Conservation (phyloP, 208 protist species). For the Leishmania major region DNA sequence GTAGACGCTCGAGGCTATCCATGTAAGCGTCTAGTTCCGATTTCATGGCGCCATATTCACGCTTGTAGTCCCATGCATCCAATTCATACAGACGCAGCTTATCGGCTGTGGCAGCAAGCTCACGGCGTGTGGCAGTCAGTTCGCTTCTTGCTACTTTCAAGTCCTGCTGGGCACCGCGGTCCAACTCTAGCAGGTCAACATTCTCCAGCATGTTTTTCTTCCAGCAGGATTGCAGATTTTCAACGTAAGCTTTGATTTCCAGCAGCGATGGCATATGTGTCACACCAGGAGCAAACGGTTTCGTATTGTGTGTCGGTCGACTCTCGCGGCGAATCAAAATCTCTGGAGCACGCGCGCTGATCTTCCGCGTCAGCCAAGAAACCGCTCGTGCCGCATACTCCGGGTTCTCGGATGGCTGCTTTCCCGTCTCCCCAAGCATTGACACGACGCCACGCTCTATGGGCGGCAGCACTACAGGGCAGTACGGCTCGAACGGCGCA, state of each 20-base stretch:
- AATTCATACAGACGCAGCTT: conserved; percentile 82
- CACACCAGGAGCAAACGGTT: conserved; percentile 47
- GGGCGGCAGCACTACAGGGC: conserved; percentile 21
- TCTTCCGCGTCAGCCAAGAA: conserved; percentile 16
- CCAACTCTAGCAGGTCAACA: conserved; percentile 57
- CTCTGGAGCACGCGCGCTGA: conserved; percentile 21
- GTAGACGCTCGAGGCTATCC: conserved; percentile 26
- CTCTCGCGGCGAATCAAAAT: conserved; percentile 61
- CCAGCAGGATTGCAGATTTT: conserved; percentile 89
- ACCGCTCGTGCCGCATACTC: conserved; percentile 13
- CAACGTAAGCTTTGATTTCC: conserved; percentile 77
- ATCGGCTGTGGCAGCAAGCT: conserved; percentile 52
- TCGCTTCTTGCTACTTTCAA: conserved; percentile 56
- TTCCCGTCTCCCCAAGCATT: background rate
- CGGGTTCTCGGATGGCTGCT: background rate
- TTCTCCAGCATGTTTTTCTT: conserved; percentile 61
- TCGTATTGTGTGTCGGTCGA: conserved; percentile 34
- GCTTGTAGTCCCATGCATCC: conserved; percentile 64
- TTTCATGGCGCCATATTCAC: conserved; percentile 71
- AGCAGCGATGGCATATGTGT: conserved; percentile 61
- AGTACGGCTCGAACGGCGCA: conserved; percentile 67
- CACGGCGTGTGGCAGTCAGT: conserved; percentile 39
- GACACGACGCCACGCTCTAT: conserved; percentile 6
- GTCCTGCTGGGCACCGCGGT: conserved; percentile 57
- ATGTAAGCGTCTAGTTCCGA: conserved; percentile 75